phyloP scores from a whole-genome alignment of 352 stramenopile species.

The Pilasporangium apinafurcum region DNA sequence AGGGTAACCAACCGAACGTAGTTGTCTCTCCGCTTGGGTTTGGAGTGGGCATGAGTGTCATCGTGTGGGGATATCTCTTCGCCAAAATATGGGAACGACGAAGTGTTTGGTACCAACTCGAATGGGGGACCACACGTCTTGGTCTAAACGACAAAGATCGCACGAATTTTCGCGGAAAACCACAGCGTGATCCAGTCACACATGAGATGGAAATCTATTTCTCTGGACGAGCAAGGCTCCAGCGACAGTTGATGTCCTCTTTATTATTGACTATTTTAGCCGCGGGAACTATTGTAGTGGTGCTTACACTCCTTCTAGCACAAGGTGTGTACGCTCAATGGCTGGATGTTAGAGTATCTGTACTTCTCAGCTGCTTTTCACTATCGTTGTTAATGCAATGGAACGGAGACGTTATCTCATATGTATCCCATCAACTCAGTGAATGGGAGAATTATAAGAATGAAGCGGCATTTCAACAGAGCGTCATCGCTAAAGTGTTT shows the following conservation, averaged over 20 bases:
- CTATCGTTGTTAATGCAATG: conserved; percentile 18
- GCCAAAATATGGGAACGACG: conserved; percentile 51
- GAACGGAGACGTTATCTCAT: conserved; percentile 16
- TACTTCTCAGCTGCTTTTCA: conserved; percentile 17
- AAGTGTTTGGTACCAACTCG: conserved; percentile 50
- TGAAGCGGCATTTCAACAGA: conserved; percentile 14
- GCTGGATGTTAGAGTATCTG: conserved; percentile 15
- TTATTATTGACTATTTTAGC: conserved; percentile 11
- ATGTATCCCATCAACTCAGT: conserved; percentile 17
- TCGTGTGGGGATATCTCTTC: conserved; percentile 47
- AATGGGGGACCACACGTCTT: conserved; percentile 35
- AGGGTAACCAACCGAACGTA: no score
- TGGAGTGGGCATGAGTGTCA: conserved; percentile 18
- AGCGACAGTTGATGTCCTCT: conserved; percentile 8
- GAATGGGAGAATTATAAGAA: conserved; percentile 25
- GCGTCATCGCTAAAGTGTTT: conserved; percentile 36
- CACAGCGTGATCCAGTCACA: conserved; percentile 18
- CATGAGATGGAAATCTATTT: conserved; percentile 20
- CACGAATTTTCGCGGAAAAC: conserved; percentile 16
- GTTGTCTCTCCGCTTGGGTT: conserved; percentile 1
- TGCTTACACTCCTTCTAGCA: conserved; percentile 19
- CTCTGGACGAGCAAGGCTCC: conserved; percentile 3
- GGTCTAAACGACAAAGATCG: conserved; percentile 11
- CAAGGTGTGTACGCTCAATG: conserved; percentile 16
- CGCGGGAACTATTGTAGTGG: conserved; percentile 11